Base-by-base conservation (phyloP, 1,284 basidiomycete species). In the Ustilago vetiveriae region DNA sequence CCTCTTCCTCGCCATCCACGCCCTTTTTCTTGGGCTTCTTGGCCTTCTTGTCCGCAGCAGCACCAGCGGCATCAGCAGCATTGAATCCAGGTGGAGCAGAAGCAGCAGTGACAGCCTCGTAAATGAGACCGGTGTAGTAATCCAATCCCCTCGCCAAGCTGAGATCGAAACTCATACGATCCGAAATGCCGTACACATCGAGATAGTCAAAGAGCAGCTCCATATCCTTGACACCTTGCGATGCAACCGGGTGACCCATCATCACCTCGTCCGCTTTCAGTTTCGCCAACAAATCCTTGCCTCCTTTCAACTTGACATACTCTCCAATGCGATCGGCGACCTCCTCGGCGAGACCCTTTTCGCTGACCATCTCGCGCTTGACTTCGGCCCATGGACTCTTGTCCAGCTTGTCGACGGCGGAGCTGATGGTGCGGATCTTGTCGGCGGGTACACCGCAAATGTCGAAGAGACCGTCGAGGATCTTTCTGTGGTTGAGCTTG, bases 41-140 rank as follows among this genome's bases (percentile, higher is more conserved):
- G 30, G 84, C 77, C 35, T 85, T 53, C 32, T 59, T 78, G 32
- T 85, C 78, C 54, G 63, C 78, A 70, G 36, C 68, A 4, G n/a
- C 45, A 22, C 57, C 21, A 58, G 75, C 47, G 3, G 78, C 69
- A 11, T 83, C 72, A 4, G 79, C 74, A 21, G 80, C 42, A 26
- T 38, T 62, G 84, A 91, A 88, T 8, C 88, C 88, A 1, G 95
- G 92, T 1, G 95, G 94, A 0, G 94, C 94, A 9, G 94, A 97
- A 1, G 89, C 92, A 76, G 92, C 92, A 22, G 93, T 92, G 74
- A 94, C 88, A 36, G 93, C 96, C 84, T 99, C 96, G 85, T 97
- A 98, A 82, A 98, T 98, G 79, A 99, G 89, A 35, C 96, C 95
- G 1, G 95, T 98, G 84, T 99, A 98, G 84, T 98, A 98, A 83